phyloP scores from a whole-genome alignment of 306 rosid species.

The Ceratonia siliqua region DNA sequence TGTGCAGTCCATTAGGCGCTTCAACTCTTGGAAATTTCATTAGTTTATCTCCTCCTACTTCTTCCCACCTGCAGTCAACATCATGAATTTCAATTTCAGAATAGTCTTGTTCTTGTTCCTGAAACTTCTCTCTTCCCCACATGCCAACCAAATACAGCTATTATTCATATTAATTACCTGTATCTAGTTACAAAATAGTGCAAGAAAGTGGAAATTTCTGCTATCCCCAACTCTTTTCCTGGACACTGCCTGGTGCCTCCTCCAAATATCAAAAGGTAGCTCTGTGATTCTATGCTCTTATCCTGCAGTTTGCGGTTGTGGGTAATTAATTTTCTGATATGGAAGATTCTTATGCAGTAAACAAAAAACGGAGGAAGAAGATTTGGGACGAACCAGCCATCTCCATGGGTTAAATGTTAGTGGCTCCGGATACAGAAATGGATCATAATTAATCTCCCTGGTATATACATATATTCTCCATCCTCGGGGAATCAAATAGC shows the following conservation, averaged over 20 bases:
- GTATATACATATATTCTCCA: conserved; percentile 97
- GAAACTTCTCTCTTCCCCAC: neutral
- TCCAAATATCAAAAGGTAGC: conserved; percentile 75
- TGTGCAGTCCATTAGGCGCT: conserved; percentile 94
- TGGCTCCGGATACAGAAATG: conserved; percentile 77
- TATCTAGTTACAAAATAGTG: conserved; percentile 92
- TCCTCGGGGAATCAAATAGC: conserved; percentile 84
- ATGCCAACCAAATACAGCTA: neutral
- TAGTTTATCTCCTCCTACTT: conserved; percentile 89
- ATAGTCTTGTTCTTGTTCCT: too few species aligned
- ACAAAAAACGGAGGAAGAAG: neutral
- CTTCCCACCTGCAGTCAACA: conserved; percentile 81
- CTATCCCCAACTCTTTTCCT: conserved; percentile 90
- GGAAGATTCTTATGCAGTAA: neutral
- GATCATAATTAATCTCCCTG: conserved; percentile 85
- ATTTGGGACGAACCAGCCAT: conserved; percentile 74
- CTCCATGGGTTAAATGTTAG: conserved; percentile 91
- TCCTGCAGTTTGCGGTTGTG: conserved; percentile 56
- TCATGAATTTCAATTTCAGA: neutral
- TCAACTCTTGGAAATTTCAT: conserved; percentile 94
- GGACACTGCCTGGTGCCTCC: conserved; percentile 93
- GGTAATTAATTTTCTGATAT: neutral
- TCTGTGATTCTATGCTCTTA: conserved; percentile 58
- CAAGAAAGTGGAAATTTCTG: conserved; percentile 83
- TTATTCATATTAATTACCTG: conserved; percentile 52